Conservation (phyloP, 2,329 filamentous ascomycete genomes). For the Ophiostoma ulmi region DNA sequence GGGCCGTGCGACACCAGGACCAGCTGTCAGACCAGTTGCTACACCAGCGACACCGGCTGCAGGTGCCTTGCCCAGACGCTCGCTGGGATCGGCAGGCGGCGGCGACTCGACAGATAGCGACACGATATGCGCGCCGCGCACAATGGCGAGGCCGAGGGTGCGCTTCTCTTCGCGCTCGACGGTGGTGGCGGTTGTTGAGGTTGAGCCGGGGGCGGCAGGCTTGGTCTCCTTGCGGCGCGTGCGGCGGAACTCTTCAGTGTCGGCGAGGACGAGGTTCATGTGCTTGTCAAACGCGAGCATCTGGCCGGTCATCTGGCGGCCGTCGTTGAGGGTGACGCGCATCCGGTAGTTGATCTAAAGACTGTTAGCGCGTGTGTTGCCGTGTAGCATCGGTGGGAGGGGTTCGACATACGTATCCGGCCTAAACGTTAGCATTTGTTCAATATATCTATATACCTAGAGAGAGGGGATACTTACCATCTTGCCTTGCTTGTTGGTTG, state of each 20-base stretch:
- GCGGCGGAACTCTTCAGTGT: constrained; percentile 95
- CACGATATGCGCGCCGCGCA: constrained; percentile 90
- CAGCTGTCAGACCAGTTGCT: constrained; percentile 67
- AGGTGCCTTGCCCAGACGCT: constrained; percentile 74
- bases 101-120: constrained; percentile 94
- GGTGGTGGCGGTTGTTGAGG: constrained; percentile 52
- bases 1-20: constrained; percentile 84
- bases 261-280: constrained; percentile 98
- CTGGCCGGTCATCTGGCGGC: constrained; percentile 92
- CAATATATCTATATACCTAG: neutral
- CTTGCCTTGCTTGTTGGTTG: constrained; percentile 90
- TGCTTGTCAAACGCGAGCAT: constrained; percentile 99
- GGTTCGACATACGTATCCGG: constrained; percentile 60
- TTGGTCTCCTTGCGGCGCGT: constrained; percentile 81
- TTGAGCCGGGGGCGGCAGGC: constrained; percentile 49
- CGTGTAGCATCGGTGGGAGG: neutral
- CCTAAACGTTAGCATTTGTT: constrained; percentile 39
- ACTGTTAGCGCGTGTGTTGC: constrained; percentile 29
- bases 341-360: constrained; percentile 97
- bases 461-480: constrained; percentile 70
- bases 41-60: constrained; percentile 51
- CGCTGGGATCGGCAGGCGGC: constrained; percentile 86
- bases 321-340: constrained; percentile 92
- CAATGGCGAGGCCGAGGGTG: constrained; percentile 89
- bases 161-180: constrained; percentile 95